These are phyloP conservation scores for Curvularia sp. DNA, from an alignment of 2,329 filamentous ascomycete genomes.

Conservation along the genomic window DNA sequence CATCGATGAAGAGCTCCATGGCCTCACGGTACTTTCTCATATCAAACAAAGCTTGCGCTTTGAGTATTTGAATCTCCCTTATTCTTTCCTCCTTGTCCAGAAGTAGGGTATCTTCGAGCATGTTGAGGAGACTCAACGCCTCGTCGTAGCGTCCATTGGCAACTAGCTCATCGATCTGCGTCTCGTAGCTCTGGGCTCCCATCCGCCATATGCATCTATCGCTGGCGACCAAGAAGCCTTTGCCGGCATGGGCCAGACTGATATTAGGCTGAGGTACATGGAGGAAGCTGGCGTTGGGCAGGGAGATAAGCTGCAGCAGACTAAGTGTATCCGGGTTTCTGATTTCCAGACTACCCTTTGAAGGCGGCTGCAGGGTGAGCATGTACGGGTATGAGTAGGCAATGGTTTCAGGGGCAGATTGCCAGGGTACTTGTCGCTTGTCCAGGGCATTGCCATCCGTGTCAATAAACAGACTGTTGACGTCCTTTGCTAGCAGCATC, in stretches of 20 bases:
- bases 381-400: slow-evolving; percentile 98
- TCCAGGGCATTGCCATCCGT: slow-evolving; percentile 81
- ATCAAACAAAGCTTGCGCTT: slow-evolving; percentile 84
- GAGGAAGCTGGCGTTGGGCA: slow-evolving; percentile 82
- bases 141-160: slow-evolving; percentile 80
- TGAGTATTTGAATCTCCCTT: slow-evolving; percentile 87
- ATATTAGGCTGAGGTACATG: slow-evolving; percentile 93
- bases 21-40: slow-evolving; percentile 83
- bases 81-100: slow-evolving; percentile 81
- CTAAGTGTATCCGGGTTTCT: slow-evolving; percentile 90
- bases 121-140: slow-evolving; percentile 83
- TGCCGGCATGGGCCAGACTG: slow-evolving; percentile 93
- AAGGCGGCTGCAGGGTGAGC: slow-evolving; percentile 79
- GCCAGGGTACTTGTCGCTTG: slow-evolving; percentile 91
- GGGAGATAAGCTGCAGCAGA: slow-evolving; percentile 81
- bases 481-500: slow-evolving; percentile 94
- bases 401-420: slow-evolving; percentile 82
- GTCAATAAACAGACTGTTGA: slow-evolving; percentile 92
- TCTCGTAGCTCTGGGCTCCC: slow-evolving; percentile 89
- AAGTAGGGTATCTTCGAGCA: slow-evolving; percentile 91
- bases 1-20: slow-evolving; percentile 88
- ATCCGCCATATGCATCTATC: slow-evolving; percentile 95
- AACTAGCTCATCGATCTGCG: slow-evolving; percentile 83
- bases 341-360: slow-evolving; percentile 86
- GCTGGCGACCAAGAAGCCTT: slow-evolving; percentile 92